phyloP scores from a whole-genome alignment of 2,329 filamentous ascomycete species.

The Huntiella moniliformis region DNA sequence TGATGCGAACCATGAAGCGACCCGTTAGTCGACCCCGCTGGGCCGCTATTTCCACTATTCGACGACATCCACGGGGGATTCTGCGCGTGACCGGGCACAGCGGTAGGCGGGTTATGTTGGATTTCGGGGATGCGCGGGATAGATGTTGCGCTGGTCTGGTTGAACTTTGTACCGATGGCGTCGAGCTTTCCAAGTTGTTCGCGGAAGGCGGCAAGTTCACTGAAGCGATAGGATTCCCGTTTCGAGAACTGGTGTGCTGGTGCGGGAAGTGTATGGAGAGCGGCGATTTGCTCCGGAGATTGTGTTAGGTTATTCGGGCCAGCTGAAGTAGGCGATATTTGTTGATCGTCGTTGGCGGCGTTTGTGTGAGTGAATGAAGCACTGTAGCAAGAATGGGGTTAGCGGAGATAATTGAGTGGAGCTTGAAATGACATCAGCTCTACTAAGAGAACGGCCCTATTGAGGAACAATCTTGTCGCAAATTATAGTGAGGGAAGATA shows the following conservation, averaged over 20 bases:
- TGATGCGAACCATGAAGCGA: too few relatives aligned
- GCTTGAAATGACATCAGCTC: background rate
- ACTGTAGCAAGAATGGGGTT: constrained; percentile 16
- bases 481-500: too few relatives aligned
- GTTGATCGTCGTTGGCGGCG: constrained; percentile 22
- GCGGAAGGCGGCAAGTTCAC: constrained; percentile 50
- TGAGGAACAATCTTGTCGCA: too few relatives aligned
- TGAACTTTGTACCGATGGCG: constrained; percentile 26
- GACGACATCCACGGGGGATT: constrained; percentile 39
- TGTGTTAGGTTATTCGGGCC: constrained; percentile 25
- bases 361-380: constrained; percentile 14
- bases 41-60: constrained; percentile 13
- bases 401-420: too few relatives aligned
- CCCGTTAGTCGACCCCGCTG: constrained; percentile 12
- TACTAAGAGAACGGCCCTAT: too few relatives aligned
- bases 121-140: constrained; percentile 32
- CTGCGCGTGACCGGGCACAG: constrained; percentile 34
- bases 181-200: constrained; percentile 54
- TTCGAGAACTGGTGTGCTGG: background rate
- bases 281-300: constrained; percentile 17
- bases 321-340: constrained; percentile 31
- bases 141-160: background rate
- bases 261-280: background rate
- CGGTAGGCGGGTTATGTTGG: constrained; percentile 38
- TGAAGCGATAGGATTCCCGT: constrained; percentile 37